Base-by-base conservation (phyloP, 768 basidiomycete species). In the Mycena albidolilacea region DNA sequence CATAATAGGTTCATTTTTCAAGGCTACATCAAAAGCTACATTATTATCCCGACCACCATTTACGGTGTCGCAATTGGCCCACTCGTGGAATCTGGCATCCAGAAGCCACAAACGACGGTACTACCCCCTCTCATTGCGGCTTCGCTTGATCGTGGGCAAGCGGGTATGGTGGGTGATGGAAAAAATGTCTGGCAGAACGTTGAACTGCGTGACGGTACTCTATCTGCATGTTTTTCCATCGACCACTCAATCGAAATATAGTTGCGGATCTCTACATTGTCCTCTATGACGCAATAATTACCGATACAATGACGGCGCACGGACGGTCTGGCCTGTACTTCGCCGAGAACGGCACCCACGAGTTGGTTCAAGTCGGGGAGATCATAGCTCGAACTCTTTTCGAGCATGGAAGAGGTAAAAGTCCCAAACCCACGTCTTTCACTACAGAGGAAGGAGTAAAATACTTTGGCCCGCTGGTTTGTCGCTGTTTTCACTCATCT, bases 1-100 rank as follows among this genome's bases (percentile, higher is more conserved):
- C 30, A 2, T 30, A 30, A 30, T 30, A 30, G 2, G 30, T 30
- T 30, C 30, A 30, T 30, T 30, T 30, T 30, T 30, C 30, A 30
- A 30, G 30, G 30, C 30, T 80, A 84, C 52, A 77, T 78, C 54
- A 78, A 75, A 67, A 78, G 79, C 21, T 78, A 80, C 69, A 81
- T 82, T 12, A 46, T 85, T 30, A 57, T 78, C 14, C 80, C 83
- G 30, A 70, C 76, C 35, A 76, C 74, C 7, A 75, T 79, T 48
- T 79, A 48, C 39, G 77, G 77, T 43, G 57, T 78, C 43, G 58
- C 77, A n/a, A 74, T 57, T 1, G 71, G 67, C 1, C 46, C 62
- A 17, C 43, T 77, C 37, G 54, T 71, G 37, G 75, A 75, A 3
- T 44, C 35, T 10, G 76, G 71, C 5, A 64, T 73, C 3, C 74